A percentile compares a stretch with the other conserved stretches of the same genome.
These are phyloP conservation scores for Alloascoidea hylecoeti DNA, from an alignment of 805 yeast genomes.

Conservation along the genomic window DNA sequence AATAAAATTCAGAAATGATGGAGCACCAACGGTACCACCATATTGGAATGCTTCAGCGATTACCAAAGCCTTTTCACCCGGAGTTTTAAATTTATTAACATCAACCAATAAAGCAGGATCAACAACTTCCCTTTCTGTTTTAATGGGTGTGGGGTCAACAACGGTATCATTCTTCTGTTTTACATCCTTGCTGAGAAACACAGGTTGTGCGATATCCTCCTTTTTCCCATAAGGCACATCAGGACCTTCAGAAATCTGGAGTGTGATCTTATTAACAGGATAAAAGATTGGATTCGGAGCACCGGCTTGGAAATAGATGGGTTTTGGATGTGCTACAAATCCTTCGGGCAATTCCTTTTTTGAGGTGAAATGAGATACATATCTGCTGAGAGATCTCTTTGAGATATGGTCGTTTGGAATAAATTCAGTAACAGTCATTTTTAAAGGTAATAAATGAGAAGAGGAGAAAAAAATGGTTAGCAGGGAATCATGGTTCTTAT, in stretches of 20 bases:
- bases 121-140: neutral
- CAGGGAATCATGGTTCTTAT: neutral
- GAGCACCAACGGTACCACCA: neutral
- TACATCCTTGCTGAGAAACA: neutral
- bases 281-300: neutral
- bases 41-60: neutral
- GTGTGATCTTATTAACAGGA: neutral
- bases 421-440: neutral
- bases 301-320: neutral
- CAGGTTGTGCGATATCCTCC: neutral
- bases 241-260: neutral
- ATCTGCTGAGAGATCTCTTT: neutral
- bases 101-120: neutral
- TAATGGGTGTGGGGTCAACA: neutral
- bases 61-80: neutral
- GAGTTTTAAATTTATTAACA: neutral
- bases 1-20: neutral
- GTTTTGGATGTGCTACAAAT: neutral
- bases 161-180: neutral
- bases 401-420: conserved; percentile 1
- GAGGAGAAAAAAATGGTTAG: too few species aligned
- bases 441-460: too few species aligned
- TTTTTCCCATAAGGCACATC: neutral
- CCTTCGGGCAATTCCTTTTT: neutral
- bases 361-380: neutral